Base-by-base conservation (phyloP, 1,139 yeast species). In the Nadsonia commutata region DNA sequence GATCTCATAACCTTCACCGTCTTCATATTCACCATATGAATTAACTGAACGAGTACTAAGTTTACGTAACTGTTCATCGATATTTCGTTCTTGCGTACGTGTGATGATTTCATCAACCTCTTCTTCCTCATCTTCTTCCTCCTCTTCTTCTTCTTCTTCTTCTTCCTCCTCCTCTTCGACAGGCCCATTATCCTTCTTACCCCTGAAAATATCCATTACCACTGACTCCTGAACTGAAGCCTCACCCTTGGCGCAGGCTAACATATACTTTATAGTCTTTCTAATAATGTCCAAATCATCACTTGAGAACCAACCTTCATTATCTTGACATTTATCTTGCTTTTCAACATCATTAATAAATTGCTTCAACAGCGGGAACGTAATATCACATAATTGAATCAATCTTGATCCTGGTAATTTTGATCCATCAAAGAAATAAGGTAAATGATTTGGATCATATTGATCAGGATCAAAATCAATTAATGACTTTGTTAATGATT, bases 331-430 rank as follows among this genome's bases (percentile, higher is more conserved):
- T 18, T 46, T 48, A 17, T 51, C 53, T 11, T 57, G 48, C 47
- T 69, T 47, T 41, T 59, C 53, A 5, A 66, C 65, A 1, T 65
- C 60, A 2, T 65, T 59, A 17, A 82, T 59, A 2, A 82, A 59
- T 5, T 66, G 66, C 3, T 62, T 58, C 9, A 88, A 66, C 50
- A 78, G 79, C 5, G 76, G 72, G 55, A 85, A 95, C 3, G 72
- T 60, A 4, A 90, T 67, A 56, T 90, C 93, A 33, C 88, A 88
- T n/a, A 90, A 65, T 56, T 85, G 95, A 52, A 81, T 78, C 45
- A 81, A 73, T 4, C 84, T 72, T 2, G 84, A 74, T 43, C 71
- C 65, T 0, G 96, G 94, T 20, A 82, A 56, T 31, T 68, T 69
- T 2, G 63, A 65, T 2, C 97, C 98, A 51, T 81, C 80, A 61